A percentile compares a stretch with the other conserved stretches of the same genome.
These are phyloP conservation scores for Verticillium klebahnii DNA, from an alignment of 2,329 filamentous ascomycete species.

Conservation along the genomic window DNA sequence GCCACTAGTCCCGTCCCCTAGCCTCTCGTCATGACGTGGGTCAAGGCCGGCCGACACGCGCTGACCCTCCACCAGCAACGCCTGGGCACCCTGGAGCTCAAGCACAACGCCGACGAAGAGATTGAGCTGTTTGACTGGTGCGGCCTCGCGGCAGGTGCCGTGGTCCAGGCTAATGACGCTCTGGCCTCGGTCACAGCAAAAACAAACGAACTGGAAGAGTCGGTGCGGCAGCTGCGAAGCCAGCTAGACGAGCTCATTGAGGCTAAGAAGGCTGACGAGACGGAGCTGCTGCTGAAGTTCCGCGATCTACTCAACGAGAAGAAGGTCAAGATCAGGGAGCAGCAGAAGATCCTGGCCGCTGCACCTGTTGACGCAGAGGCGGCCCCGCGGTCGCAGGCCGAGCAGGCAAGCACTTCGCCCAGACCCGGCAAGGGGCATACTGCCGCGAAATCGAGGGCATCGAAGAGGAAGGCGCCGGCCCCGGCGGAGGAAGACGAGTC, in stretches of 20 bases:
- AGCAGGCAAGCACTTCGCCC: conserved; percentile 13
- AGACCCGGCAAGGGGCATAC: conserved; percentile 19
- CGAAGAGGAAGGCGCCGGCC: conserved; percentile 46
- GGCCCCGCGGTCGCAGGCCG: conserved; percentile 13
- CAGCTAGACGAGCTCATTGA: conserved; percentile 63
- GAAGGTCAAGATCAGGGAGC: conserved; percentile 73
- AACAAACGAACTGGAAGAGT: conserved; percentile 44
- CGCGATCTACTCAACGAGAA: conserved; percentile 70
- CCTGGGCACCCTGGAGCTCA: conserved; percentile 60
- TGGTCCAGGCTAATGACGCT: conserved; percentile 37
- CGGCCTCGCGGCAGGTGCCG: conserved; percentile 47
- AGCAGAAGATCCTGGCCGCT: conserved; percentile 55
- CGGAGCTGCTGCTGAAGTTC: conserved; percentile 64
- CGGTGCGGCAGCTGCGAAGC: conserved; percentile 52
- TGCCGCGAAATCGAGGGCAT: conserved; percentile 32
- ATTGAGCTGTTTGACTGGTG: conserved; percentile 70
- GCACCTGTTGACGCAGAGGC: conserved; percentile 35
- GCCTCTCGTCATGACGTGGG: conserved; percentile 4
- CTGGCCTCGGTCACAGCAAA: conserved; percentile 36
- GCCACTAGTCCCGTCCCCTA: conserved; percentile 17
- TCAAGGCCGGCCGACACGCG: not conserved
- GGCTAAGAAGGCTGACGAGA: conserved; percentile 64
- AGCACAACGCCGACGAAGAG: conserved; percentile 49
- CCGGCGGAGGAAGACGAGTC: conserved; percentile 33
- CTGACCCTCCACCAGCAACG: conserved; percentile 47